These are phyloP conservation scores for Mycena galopus DNA, from an alignment of 768 basidiomycete genomes.

Conservation along the genomic window DNA sequence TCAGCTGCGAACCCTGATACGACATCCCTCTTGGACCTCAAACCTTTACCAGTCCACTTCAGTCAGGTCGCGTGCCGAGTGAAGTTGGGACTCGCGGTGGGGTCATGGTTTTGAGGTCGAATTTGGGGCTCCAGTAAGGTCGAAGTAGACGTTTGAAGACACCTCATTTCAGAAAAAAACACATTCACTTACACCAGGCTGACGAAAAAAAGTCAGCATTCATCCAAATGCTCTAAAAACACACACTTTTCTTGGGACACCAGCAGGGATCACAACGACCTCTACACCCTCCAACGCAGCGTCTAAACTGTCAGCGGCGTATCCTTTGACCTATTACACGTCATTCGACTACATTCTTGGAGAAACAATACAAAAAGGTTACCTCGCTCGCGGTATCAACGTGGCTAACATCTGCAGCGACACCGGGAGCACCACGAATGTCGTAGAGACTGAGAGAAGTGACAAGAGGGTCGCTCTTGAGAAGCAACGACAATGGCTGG, in stretches of 20 bases:
- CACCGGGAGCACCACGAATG: constrained; percentile 96
- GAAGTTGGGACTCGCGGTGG: too few relatives aligned
- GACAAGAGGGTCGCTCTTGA: constrained; percentile 94
- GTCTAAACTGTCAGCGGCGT: constrained; percentile 88
- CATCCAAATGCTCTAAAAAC: constrained; percentile 9
- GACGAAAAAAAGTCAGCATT: constrained; percentile 37
- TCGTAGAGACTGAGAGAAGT: constrained; percentile 90
- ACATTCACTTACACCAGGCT: constrained; percentile 83
- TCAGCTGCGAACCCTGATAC: background rate
- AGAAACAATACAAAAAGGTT: constrained; percentile 40
- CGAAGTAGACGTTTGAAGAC: background rate
- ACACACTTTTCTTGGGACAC: constrained; percentile 96
- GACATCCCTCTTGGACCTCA: background rate
- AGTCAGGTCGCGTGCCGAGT: background rate
- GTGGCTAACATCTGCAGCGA: constrained; percentile 97
- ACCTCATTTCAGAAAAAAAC: constrained; percentile 14
- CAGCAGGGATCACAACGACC: constrained; percentile 97
- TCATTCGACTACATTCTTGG: constrained; percentile 16
- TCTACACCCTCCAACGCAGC: constrained; percentile 90
- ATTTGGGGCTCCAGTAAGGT: background rate
- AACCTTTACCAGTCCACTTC: background rate
- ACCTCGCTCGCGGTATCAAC: constrained; percentile 90
- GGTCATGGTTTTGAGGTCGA: too few relatives aligned
- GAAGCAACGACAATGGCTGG: constrained; percentile 93
- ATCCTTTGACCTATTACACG: constrained; percentile 71